Evolutionary conservation across 192 early-diverging fungal genomes (phyloP).

Genomic region (Dispira parvispora): DNA sequence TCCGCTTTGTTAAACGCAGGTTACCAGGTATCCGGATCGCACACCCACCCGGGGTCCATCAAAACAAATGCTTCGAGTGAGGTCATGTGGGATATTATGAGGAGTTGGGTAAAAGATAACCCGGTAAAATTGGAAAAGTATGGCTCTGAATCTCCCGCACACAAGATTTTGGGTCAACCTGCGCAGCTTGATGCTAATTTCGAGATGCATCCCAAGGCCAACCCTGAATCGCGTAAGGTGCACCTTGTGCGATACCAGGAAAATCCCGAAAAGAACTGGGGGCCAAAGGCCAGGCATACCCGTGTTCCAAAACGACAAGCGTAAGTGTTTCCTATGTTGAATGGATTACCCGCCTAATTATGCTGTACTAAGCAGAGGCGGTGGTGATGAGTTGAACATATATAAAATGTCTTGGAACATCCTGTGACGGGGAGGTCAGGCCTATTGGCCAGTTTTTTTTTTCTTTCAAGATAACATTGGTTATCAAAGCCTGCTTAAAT

Average conservation of each 20-base stretch:
- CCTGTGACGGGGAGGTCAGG: no score
- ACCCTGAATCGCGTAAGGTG: conserved; percentile 55
- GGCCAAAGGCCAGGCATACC: conserved; percentile 66
- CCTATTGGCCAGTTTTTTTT: no score
- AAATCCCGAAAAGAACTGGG: conserved; percentile 96
- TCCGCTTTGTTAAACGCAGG: conserved; percentile 87
- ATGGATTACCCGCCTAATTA: no score
- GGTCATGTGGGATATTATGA: conserved; percentile 88
- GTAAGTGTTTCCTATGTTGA: no score
- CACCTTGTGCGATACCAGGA: conserved; percentile 86
- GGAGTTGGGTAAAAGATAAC: conserved; percentile 50
- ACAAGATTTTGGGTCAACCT: conserved; percentile 32
- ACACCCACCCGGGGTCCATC: conserved; percentile 58
- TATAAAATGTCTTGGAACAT: no score
- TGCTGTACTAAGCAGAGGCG: no score
- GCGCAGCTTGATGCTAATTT: conserved; percentile 46
- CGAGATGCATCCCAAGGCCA: conserved; percentile 45
- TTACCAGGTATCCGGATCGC: conserved; percentile 74
- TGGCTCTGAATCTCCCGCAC: conserved; percentile 43
- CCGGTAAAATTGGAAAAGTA: conserved; percentile 51
- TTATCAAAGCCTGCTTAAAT: no score
- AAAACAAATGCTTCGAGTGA: conserved; percentile 82
- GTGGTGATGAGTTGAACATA: no score
- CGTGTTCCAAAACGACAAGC: no score
- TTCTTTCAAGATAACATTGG: no score